Conservation (phyloP, 139 green algal species). For the Dunaliella sp. region DNA sequence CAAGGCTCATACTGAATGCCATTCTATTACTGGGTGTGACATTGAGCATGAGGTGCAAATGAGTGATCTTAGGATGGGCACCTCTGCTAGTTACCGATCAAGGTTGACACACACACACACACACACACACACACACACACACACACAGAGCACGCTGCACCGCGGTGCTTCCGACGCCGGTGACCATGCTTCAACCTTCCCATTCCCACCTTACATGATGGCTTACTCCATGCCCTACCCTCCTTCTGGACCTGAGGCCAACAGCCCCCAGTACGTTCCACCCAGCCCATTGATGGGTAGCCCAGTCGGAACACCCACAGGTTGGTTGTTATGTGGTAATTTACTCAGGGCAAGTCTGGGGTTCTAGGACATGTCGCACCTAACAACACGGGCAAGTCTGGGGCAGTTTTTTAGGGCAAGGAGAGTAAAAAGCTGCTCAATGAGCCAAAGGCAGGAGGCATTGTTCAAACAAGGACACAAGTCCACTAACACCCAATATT, state of each 20-base stretch:
- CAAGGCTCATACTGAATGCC: no score
- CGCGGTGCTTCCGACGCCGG: neutral
- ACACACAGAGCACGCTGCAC: neutral
- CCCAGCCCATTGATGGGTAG: conserved; percentile 21
- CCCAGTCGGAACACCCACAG: conserved; percentile 31
- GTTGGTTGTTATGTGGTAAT: neutral
- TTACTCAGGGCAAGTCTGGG: neutral
- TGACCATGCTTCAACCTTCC: neutral
- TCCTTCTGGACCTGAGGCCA: neutral
- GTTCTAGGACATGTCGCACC: no score
- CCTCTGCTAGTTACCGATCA: no score
- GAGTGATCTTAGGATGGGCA: no score
- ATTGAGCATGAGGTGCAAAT: no score
- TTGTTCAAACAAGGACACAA: no score
- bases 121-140: neutral
- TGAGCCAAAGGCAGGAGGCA: no score
- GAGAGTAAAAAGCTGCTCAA: no score
- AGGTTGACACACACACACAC: neutral
- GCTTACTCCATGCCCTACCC: neutral
- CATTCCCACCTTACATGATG: neutral
- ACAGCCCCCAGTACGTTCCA: neutral
- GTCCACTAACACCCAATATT: no score
- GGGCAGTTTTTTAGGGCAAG: no score
- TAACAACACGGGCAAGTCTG: no score
- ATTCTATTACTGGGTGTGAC: no score